Evolutionary conservation across 2,329 filamentous ascomycete genomes (phyloP), one percentile per base, ranked within the genome.

Genomic region (Colletotrichum australisinense): DNA sequence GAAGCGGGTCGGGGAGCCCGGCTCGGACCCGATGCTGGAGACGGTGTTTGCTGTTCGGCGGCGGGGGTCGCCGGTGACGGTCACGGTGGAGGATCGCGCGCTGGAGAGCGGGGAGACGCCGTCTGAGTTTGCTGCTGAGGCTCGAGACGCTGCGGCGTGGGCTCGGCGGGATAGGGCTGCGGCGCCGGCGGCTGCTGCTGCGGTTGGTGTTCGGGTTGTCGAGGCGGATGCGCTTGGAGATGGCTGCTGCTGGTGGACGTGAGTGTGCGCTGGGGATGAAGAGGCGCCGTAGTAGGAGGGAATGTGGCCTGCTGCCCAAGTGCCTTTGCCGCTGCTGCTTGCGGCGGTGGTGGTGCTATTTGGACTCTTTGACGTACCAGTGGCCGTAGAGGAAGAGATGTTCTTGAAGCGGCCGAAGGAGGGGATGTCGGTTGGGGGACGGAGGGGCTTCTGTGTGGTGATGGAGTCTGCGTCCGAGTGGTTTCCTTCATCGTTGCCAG

Each of bases 271-370:
- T 26, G 65, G 42, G 59, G 38, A 35, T 9, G 30, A n/a, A 14
- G 56, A 22, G 49, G 56, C 14, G 55, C n/a, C 56, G 62, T 73
- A 73, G 56, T 71, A 73, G 0, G 71, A 71, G 38, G 67, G 71
- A 49, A 73, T 73, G 3, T 38, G 22, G 12, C 52, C 35, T 30
- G 32, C 46, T 16, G 16, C n/a, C 66, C 66, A 69, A 42, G 57
- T 28, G 16, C 53, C 53, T 32, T n/a, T 65, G 69, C 19, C 19
- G 42, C 42, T n/a, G 19, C 42, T 46, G 65, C 57, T 59, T 1
- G 52, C 1, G 28, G 55, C 53, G 59, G 55, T 11, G 28, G 14
- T 58, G 59, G 14, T 42, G 38, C 14, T 42, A 16, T 30, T 9
- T 19, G 16, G 19, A n/a, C n/a, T n/a, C n/a, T n/a, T n/a, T n/a